Evolutionary conservation across 2,329 filamentous ascomycete genomes (phyloP).

Genomic region (Zymoseptoria crescenta): DNA sequence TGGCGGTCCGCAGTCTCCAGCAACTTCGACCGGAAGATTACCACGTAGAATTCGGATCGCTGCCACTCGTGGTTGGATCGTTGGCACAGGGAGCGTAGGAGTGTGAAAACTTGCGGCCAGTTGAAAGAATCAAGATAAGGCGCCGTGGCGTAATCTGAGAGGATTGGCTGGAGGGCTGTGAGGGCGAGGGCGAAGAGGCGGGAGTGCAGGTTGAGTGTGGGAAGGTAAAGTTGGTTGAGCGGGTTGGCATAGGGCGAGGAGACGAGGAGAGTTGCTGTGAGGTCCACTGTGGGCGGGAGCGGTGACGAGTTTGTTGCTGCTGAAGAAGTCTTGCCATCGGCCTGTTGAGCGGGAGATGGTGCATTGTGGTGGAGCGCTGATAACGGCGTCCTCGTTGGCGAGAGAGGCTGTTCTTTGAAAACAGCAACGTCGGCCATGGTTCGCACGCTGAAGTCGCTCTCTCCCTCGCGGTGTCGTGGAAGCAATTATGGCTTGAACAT

Average conservation of each 20-base stretch:
- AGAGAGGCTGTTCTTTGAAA: background rate
- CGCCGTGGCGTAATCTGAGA: constrained; percentile 67
- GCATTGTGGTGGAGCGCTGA: background rate
- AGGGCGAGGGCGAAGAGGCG: constrained; percentile 66
- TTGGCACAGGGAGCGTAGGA: constrained; percentile 45
- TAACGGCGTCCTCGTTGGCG: background rate
- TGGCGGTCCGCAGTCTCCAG: constrained; percentile 58
- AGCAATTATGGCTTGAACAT: background rate
- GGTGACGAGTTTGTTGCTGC: background rate
- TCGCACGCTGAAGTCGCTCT: background rate
- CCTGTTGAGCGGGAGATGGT: background rate
- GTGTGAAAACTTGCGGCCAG: constrained; percentile 54
- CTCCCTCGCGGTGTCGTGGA: background rate
- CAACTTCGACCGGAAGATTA: constrained; percentile 72
- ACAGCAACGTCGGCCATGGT: background rate
- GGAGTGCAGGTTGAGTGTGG: constrained; percentile 56
- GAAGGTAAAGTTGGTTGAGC: constrained; percentile 65
- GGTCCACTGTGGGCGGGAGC: background rate
- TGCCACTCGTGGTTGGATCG: constrained; percentile 13
- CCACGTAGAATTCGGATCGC: constrained; percentile 60
- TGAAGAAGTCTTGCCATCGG: background rate
- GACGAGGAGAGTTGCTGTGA: constrained; percentile 17
- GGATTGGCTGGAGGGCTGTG: constrained; percentile 52
- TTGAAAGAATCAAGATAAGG: constrained; percentile 71
- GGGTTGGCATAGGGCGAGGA: constrained; percentile 65